Percentiles rank a stretch among this genome's conserved stretches.
Conservation (phyloP, 1,284 basidiomycete species). For the Cutaneotrichosporon sp. region DNA sequence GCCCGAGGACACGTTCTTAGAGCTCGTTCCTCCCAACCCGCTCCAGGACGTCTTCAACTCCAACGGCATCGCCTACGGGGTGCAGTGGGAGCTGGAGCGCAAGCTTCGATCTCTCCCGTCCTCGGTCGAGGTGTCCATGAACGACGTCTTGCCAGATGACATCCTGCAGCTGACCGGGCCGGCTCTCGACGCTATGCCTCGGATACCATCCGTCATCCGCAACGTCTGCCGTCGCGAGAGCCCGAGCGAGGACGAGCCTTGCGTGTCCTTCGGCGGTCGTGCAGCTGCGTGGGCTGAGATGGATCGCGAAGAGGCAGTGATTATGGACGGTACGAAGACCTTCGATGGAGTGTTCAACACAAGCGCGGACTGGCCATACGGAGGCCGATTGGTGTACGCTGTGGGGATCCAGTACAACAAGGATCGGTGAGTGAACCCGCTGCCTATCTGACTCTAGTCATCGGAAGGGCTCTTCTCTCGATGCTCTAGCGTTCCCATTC, state of each 20-base stretch:
- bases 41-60: constrained; percentile 28
- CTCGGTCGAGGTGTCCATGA: constrained; percentile 7
- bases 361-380: constrained; percentile 30
- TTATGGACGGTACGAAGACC: constrained; percentile 11
- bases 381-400: constrained; percentile 34
- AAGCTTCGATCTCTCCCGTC: constrained; percentile 16
- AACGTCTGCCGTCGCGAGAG: background rate
- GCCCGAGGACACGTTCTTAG: constrained; percentile 10
- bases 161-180: constrained; percentile 23
- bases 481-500: constrained; percentile 5
- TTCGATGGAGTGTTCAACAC: constrained; percentile 22
- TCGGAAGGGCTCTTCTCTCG: background rate
- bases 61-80: constrained; percentile 26
- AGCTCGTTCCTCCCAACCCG: constrained; percentile 22
- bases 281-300: constrained; percentile 22
- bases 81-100: constrained; percentile 41
- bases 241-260: background rate
- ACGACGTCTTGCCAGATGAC: constrained; percentile 26
- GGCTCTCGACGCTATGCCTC: constrained; percentile 16
- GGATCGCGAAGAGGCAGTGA: constrained; percentile 34
- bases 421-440: background rate
- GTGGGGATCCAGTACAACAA: constrained; percentile 17
- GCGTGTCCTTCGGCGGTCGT: background rate
- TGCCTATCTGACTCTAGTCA: background rate
- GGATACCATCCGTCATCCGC: background rate